These are phyloP conservation scores for Clitopilus hobsonii DNA, from an alignment of 768 basidiomycete genomes.

Conservation along the genomic window DNA sequence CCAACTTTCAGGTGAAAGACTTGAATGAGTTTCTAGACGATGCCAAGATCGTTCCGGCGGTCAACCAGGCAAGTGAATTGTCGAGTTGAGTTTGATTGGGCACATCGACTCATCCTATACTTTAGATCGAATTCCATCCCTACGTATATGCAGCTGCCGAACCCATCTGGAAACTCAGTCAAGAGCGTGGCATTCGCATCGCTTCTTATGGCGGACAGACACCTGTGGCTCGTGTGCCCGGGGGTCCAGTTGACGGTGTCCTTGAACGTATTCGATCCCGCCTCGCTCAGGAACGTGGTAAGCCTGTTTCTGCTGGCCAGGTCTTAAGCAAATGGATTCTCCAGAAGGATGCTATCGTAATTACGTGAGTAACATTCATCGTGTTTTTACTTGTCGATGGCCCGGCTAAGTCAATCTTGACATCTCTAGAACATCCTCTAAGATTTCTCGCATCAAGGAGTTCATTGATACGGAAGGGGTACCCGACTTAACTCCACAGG, in stretches of 20 bases:
- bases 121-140: constrained; percentile 64
- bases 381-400: no score
- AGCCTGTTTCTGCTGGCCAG: constrained; percentile 50
- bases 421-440: constrained; percentile 40
- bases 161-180: constrained; percentile 47
- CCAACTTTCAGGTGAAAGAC: constrained; percentile 57
- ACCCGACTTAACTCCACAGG: constrained; percentile 52
- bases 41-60: constrained; percentile 54
- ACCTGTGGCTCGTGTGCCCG: constrained; percentile 31
- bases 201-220: constrained; percentile 65
- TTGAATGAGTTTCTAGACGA: constrained; percentile 47
- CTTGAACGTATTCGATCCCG: constrained; percentile 48
- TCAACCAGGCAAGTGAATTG: constrained; percentile 53
- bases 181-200: constrained; percentile 56
- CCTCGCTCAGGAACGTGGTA: constrained; percentile 35
- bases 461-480: constrained; percentile 33
- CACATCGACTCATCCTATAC: neutral
- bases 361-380: constrained; percentile 60
- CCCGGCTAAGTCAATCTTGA: neutral
- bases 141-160: constrained; percentile 62
- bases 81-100: neutral
- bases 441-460: constrained; percentile 41
- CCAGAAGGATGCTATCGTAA: constrained; percentile 57
- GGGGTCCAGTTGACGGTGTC: constrained; percentile 57
- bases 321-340: constrained; percentile 66